Conservation (phyloP, 129 eudicot species). For the Flaveria bidentis region DNA sequence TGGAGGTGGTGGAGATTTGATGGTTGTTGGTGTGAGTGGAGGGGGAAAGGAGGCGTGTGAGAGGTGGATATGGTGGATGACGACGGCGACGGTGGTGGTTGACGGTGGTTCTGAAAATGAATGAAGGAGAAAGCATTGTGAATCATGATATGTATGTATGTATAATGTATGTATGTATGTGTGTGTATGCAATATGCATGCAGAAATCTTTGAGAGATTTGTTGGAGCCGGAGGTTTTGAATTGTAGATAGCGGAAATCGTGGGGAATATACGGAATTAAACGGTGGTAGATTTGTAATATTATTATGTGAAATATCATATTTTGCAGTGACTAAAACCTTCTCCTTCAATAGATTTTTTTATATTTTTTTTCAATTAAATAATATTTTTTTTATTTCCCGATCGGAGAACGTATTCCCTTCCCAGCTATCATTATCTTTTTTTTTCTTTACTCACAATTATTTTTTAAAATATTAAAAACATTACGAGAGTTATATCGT, state of each 20-base stretch:
- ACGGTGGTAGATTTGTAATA: slow-evolving; percentile 6
- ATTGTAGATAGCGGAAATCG: slow-evolving; percentile 6
- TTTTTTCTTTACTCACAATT: too few relatives aligned
- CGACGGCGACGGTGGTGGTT: slow-evolving; percentile 33
- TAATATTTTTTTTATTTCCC: too few relatives aligned
- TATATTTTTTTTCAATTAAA: too few relatives aligned
- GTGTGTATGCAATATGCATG: neutral
- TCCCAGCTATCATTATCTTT: too few relatives aligned
- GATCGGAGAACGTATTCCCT: too few relatives aligned
- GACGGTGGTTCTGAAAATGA: slow-evolving; percentile 19
- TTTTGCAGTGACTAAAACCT: too few relatives aligned
- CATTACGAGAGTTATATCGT: too few relatives aligned
- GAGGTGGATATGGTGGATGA: slow-evolving; percentile 13
- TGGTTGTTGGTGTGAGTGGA: slow-evolving; percentile 22
- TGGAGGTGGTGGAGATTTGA: slow-evolving; percentile 22
- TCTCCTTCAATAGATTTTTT: too few relatives aligned
- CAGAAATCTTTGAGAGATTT: slow-evolving; percentile 7
- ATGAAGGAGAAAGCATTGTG: slow-evolving; percentile 29
- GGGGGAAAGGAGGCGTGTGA: slow-evolving; percentile 41
- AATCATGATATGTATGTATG: slow-evolving; percentile 12
- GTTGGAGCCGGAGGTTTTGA: neutral
- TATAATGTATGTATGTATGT: neutral
- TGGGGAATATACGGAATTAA: slow-evolving; percentile 27
- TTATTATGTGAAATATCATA: neutral
- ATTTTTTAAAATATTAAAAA: too few relatives aligned